These are phyloP conservation scores for Salix suchowensis DNA, from an alignment of 345 rosid species.

Conservation along the genomic window DNA sequence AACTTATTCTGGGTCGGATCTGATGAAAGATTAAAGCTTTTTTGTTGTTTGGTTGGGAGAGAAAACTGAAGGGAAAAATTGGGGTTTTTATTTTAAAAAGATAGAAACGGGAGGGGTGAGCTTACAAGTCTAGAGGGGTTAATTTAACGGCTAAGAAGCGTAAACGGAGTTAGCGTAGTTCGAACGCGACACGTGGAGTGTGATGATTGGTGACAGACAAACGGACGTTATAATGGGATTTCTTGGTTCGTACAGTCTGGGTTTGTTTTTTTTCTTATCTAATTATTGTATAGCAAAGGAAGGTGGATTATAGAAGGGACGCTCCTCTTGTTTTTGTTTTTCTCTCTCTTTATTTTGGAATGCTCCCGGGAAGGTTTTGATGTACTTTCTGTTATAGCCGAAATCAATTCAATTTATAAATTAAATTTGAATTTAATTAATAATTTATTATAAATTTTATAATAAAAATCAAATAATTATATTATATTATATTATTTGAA, in stretches of 20 bases:
- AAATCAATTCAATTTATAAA: too few species aligned
- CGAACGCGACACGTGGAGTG: conserved; percentile 26
- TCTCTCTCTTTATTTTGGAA: not conserved
- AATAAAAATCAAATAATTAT: too few species aligned
- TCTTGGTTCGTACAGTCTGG: not conserved
- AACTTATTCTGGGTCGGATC: not conserved
- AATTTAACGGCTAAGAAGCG: conserved; percentile 34
- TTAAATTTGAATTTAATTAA: too few species aligned
- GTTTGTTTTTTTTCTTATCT: not conserved
- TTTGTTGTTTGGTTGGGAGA: not conserved
- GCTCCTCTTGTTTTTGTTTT: too few species aligned
- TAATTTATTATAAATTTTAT: too few species aligned
- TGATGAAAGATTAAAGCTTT: not conserved
- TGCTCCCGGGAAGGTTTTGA: not conserved
- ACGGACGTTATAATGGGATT: conserved; percentile 5
- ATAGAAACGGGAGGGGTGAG: not conserved
- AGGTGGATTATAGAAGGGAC: not conserved
- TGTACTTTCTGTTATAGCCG: not conserved
- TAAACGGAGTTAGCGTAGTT: conserved; percentile 21
- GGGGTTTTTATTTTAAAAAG: not conserved
- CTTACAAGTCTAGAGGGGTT: not conserved
- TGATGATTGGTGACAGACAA: not conserved
- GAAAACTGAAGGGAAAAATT: not conserved
- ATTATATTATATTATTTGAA: too few species aligned
- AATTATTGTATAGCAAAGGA: not conserved